Evolutionary conservation across 1,284 basidiomycete genomes (phyloP).

Genomic region (Volvariella surrecta): DNA sequence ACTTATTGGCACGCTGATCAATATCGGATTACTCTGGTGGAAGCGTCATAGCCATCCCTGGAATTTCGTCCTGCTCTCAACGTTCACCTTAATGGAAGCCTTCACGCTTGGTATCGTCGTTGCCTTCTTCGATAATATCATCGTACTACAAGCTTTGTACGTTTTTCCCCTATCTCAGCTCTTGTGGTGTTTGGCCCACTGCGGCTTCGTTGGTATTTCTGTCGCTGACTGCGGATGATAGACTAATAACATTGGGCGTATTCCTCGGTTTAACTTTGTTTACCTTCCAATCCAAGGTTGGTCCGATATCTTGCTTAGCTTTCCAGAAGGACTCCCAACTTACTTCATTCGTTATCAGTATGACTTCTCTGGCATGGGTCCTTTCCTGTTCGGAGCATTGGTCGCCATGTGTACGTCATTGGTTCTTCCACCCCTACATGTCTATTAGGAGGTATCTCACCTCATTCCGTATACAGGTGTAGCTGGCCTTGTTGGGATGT

Average conservation of each 20-base stretch:
- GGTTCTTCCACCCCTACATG: neutral
- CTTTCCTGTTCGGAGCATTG: conserved; percentile 75
- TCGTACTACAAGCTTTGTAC: conserved; percentile 82
- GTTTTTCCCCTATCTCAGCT: conserved; percentile 16
- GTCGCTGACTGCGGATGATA: conserved; percentile 16
- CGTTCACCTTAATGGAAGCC: conserved; percentile 76
- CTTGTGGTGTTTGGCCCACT: neutral
- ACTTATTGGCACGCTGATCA: conserved; percentile 66
- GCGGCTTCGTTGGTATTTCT: conserved; percentile 11
- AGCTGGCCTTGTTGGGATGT: conserved; percentile 69
- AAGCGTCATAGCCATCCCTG: conserved; percentile 80
- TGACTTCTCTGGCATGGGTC: conserved; percentile 80
- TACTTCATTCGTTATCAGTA: conserved; percentile 41
- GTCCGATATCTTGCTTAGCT: conserved; percentile 5
- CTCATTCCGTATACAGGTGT: conserved; percentile 37
- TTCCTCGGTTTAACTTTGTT: conserved; percentile 85
- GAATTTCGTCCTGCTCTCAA: conserved; percentile 71
- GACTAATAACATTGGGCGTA: conserved; percentile 77
- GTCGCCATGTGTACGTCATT: conserved; percentile 53
- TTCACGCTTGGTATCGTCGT: conserved; percentile 73
- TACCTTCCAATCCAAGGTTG: conserved; percentile 76
- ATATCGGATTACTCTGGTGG: conserved; percentile 75
- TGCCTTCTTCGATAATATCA: conserved; percentile 66
- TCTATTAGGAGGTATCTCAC: conserved; percentile 6
- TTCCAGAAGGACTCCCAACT: neutral